phyloP scores from a whole-genome alignment of 768 basidiomycete genomes.

The Boletus rufocinnamomeus region DNA sequence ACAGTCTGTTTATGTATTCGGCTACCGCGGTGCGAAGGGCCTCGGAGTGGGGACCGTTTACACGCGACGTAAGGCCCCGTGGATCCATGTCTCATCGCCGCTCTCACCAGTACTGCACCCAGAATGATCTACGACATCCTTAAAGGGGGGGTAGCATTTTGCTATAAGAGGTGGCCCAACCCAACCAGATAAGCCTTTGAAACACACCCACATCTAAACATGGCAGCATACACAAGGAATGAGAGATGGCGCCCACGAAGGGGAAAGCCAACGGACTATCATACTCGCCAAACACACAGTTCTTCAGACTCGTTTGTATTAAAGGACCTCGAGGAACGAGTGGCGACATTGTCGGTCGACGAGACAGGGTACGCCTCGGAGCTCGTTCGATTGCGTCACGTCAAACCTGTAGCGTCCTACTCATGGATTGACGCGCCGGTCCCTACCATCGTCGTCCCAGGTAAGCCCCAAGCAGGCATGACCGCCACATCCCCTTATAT shows the following conservation, averaged over 20 bases:
- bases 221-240: slow-evolving; percentile 22
- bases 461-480: slow-evolving; percentile 26
- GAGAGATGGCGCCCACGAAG: slow-evolving; percentile 15
- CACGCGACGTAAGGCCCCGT: neutral
- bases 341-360: slow-evolving; percentile 23
- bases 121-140: slow-evolving; percentile 15
- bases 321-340: slow-evolving; percentile 22
- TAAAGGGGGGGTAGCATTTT: neutral
- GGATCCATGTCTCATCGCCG: neutral
- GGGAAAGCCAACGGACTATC: slow-evolving; percentile 14
- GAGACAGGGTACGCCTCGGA: slow-evolving; percentile 15
- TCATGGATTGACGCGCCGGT: slow-evolving; percentile 47
- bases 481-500: too few relatives aligned
- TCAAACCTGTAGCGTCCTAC: slow-evolving; percentile 52
- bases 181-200: neutral
- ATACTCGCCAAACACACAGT: neutral
- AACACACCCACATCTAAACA: slow-evolving; percentile 5
- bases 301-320: slow-evolving; percentile 19
- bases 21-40: neutral
- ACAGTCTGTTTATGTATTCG: slow-evolving; percentile 4
- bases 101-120: neutral
- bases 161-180: slow-evolving; percentile 3
- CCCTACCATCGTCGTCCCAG: slow-evolving; percentile 57
- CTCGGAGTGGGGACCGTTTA: neutral
- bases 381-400: slow-evolving; percentile 38